Evolutionary conservation across 306 rosid species (phyloP), one percentile per base, ranked within the genome.

Genomic region (Pterocarpus santalinus): DNA sequence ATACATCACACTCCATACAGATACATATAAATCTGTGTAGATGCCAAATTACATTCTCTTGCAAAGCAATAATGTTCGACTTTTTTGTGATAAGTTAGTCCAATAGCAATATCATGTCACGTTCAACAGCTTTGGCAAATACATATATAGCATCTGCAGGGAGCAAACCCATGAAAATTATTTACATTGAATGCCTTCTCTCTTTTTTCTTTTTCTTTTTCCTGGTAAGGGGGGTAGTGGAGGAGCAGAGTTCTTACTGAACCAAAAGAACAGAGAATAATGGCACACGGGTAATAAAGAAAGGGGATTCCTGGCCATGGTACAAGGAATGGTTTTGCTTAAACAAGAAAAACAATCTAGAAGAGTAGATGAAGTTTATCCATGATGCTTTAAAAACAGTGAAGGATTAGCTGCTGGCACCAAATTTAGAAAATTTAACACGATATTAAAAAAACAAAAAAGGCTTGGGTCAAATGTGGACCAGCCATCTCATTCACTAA

Each of bases 401-500:
- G 5, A 49, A 52, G 41, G 57, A 67, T 65, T 56, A 65, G 39
- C 17, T 32, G 51, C 28, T 57, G 12, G 39, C 74, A 17, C 14
- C 62, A 64, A 77, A 75, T 44, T 39, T 61, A 62, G 47, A 41
- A 10, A 35, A 72, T 63, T 17, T 72, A 52, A 70, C 8, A 14
- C 3, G 34, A 36, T 30, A 35, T 78, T 61, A 53, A 58, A 53
- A 67, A 79, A 49, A 22, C 0, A 22, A 22, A 22, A 22, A 22
- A 22, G 28, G 65, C 34, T 46, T 56, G 69, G 7, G 77, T 82
- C 74, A 35, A 55, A 77, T 22, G 56, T 52, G 22, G 55, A 71
- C 60, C 46, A 46, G 46, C 79, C 35, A 78, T 57, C 28, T 73
- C 33, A 77, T 33, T 82, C 82, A 51, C 63, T 52, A 52, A 62